A percentile compares a stretch with the other conserved stretches of the same genome.
Conservation (phyloP, 192 early-diverging fungal species). For the Backusella morwellensis region DNA sequence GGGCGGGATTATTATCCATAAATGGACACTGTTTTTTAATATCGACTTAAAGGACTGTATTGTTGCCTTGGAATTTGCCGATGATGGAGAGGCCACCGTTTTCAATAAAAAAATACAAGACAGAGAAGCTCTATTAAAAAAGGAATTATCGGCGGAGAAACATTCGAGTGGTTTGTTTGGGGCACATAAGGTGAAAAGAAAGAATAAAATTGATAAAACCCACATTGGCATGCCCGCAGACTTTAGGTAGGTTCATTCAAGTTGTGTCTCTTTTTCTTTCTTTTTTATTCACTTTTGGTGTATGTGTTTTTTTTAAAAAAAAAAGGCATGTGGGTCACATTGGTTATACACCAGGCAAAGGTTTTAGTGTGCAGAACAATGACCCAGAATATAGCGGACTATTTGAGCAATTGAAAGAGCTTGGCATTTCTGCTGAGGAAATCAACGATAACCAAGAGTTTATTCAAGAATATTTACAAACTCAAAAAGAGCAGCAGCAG, state of each 20-base stretch:
- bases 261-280: not conserved
- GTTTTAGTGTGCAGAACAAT: constrained; percentile 63
- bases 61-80: constrained; percentile 70
- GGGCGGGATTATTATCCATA: not conserved
- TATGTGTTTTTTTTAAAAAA: not conserved
- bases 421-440: constrained; percentile 61
- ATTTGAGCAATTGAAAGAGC: constrained; percentile 62
- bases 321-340: constrained; percentile 59
- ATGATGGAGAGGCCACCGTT: constrained; percentile 61
- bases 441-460: constrained; percentile 65
- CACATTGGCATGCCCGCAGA: constrained; percentile 52
- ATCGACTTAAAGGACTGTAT: constrained; percentile 44
- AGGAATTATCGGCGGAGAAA: constrained; percentile 11
- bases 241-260: constrained; percentile 23
- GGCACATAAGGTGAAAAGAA: constrained; percentile 28
- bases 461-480: constrained; percentile 63
- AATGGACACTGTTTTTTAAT: not conserved
- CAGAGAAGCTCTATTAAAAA: constrained; percentile 1
- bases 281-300: not conserved
- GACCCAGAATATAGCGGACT: constrained; percentile 65
- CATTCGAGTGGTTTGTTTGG: not conserved
- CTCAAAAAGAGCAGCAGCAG: constrained; percentile 30
- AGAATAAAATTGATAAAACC: constrained; percentile 56
- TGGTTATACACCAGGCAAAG: constrained; percentile 55
- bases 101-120: constrained; percentile 58